Base-by-base conservation (phyloP, 352 stramenopile genomes). In the Phytopythium chamaehyphon region DNA sequence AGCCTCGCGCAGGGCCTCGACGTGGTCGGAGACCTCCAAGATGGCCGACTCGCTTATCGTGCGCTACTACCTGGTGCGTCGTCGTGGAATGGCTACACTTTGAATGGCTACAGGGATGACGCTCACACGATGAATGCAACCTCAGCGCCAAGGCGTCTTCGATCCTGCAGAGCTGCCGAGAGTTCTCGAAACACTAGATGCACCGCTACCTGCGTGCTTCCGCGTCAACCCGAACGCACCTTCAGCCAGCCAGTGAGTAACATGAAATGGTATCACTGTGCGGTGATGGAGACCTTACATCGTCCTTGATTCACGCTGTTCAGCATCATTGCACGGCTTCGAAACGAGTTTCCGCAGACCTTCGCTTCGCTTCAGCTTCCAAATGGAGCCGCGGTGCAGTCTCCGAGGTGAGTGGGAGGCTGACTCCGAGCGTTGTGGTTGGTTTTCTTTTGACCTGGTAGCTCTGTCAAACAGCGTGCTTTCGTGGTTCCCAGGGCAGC, bases 121-220 rank as follows among this genome's bases (percentile, higher is more conserved):
- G n/a, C 54, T 47, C 36, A 40, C 43, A 9, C 36, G 7, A 28
- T 35, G 52, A 40, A 3, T 36, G 7, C 33, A 10, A 11, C 19
- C 23, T 45, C 22, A 89, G 75, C 63, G 43, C 6, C 79, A 90
- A 79, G 73, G 79, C 16, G 61, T 90, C 19, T 87, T 90, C 53
- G 54, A 31, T 6, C 43, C 44, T 0, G 69, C 78, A 8, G 61
- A 86, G 47, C 57, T 75, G 42, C 62, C 57, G 10, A 45, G 59
- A 14, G 77, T 85, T 60, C 67, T 71, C 38, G 54, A 55, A 18
- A 86, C 75, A 16, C 64, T 90, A 19, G 50, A 79, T 21, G 64
- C 64, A 42, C 73, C 76, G 33, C 62, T 90, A 47, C 79, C 79
- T 10, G 73, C 78, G 33, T 90, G 79, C 64, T 90, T 90, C 48